Percentiles rank a stretch among this genome's conserved stretches.
phyloP scores from a whole-genome alignment of 2,329 filamentous ascomycete genomes.

The Ploettnerulaceae sp. region DNA sequence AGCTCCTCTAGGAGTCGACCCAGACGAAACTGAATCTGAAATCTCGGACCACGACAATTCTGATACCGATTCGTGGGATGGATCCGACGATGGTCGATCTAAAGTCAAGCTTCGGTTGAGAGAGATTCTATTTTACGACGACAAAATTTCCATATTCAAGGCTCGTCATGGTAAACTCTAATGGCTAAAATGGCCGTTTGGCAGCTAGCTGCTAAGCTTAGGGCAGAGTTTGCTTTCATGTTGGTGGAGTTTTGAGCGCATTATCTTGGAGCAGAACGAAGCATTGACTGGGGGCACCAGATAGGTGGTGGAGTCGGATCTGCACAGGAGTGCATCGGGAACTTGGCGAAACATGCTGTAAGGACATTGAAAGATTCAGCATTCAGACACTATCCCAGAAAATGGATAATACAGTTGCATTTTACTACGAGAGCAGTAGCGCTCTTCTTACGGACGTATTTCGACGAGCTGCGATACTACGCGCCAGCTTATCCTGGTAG shows the following conservation, averaged over 20 bases:
- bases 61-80: conserved; percentile 46
- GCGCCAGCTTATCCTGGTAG: no score
- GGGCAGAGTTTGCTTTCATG: conserved; percentile 1
- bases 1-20: conserved; percentile 31
- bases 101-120: conserved; percentile 55
- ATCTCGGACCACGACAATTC: conserved; percentile 42
- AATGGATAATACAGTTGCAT: background rate
- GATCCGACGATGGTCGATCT: conserved; percentile 40
- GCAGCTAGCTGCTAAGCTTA: background rate
- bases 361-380: conserved; percentile 1
- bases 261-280: conserved; percentile 10
- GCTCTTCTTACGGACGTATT: no score
- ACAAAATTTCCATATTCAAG: conserved; percentile 76
- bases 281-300: conserved; percentile 10
- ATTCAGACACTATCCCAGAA: background rate
- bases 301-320: conserved; percentile 3
- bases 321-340: conserved; percentile 1
- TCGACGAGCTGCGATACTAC: no score
- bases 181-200: background rate
- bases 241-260: conserved; percentile 11
- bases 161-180: conserved; percentile 45
- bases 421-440: no score
- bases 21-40: conserved; percentile 36
- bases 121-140: conserved; percentile 81
- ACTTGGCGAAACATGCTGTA: background rate